Evolutionary conservation across 495 filamentous ascomycete genomes (phyloP), one percentile per base, ranked within the genome.

Genomic region (Penicillium ochrochloron): DNA sequence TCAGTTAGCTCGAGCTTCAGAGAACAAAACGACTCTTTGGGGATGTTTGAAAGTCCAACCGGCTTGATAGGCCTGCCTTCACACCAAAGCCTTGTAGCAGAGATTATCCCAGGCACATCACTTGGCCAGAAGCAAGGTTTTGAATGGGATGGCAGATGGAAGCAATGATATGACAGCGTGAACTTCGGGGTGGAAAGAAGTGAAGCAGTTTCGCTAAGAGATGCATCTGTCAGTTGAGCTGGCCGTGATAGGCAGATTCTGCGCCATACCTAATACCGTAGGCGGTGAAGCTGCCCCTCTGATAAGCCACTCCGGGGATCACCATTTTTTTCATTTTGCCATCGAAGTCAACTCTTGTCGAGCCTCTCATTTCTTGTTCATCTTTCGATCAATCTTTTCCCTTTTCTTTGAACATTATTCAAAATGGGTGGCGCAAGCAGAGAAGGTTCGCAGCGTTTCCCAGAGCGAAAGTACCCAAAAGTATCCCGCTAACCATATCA

Each of bases 401-500:
- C 48, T 7, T 29, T 31, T 39, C 62, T 37, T 53, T 66, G 50
- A 55, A 58, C 23, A 33, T 34, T 37, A 34, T 10, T 62, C 73
- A 81, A 70, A 61, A 90, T 90, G 88, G 88, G 88, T 78, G 88
- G 88, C 61, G 78, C 82, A 74, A 85, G 86, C 75, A 86, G 88
- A 87, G 87, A 88, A 79, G 88, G 87, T 87, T 71, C 46, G 71
- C 42, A 23, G 29, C 12, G 25, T 33, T 50, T 25, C 37, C 12
- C 14, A 19, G 25, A 23, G 21, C 19, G 25, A 27, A 27, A 27
- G 25, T 9, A 3, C 7, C 33, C 25, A 27, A 27, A 27, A 44
- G 3, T 46, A 21, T 14, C 41, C 29, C 58, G 44, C 54, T 69
- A 51, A 65, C 56, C 12, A 42, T 39, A 51, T 31, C 31, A 44